These are phyloP conservation scores for Tulasnella sp. DNA, from an alignment of 768 basidiomycete species.

Conservation along the genomic window DNA sequence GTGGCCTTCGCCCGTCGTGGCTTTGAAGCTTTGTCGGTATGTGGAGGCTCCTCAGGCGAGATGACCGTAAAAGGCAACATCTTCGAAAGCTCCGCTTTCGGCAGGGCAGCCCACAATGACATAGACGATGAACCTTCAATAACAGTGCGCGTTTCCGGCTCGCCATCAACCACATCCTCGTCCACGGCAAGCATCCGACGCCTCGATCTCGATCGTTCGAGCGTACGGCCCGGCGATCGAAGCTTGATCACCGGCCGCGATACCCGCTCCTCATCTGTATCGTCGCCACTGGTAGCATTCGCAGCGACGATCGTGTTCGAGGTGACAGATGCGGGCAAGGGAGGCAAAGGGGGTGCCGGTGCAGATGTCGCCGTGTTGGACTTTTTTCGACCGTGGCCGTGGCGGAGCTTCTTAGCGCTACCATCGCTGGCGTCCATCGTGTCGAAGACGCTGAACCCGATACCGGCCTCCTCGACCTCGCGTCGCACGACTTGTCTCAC, in stretches of 20 bases:
- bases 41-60: constrained; percentile 45
- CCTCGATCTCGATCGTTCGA: constrained; percentile 22
- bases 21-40: not conserved
- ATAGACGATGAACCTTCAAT: constrained; percentile 38
- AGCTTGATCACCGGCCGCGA: constrained; percentile 65
- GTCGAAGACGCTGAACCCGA: constrained; percentile 70
- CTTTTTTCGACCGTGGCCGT: not conserved
- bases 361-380: not conserved
- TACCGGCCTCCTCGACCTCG: constrained; percentile 51
- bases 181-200: constrained; percentile 18
- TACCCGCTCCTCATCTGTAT: constrained; percentile 23
- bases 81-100: constrained; percentile 45
- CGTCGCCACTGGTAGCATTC: constrained; percentile 14
- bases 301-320: constrained; percentile 9
- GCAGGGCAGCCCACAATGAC: constrained; percentile 27
- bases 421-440: not conserved
- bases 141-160: constrained; percentile 50
- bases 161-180: constrained; percentile 19
- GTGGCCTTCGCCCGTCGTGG: not conserved
- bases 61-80: constrained; percentile 73
- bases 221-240: constrained; percentile 56
- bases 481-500: constrained; percentile 63
- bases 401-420: not conserved
- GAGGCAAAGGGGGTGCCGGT: not conserved
- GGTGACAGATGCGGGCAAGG: not conserved